These are phyloP conservation scores for Trichoderma erinaceum DNA, from an alignment of 495 filamentous ascomycete species.

Conservation along the genomic window DNA sequence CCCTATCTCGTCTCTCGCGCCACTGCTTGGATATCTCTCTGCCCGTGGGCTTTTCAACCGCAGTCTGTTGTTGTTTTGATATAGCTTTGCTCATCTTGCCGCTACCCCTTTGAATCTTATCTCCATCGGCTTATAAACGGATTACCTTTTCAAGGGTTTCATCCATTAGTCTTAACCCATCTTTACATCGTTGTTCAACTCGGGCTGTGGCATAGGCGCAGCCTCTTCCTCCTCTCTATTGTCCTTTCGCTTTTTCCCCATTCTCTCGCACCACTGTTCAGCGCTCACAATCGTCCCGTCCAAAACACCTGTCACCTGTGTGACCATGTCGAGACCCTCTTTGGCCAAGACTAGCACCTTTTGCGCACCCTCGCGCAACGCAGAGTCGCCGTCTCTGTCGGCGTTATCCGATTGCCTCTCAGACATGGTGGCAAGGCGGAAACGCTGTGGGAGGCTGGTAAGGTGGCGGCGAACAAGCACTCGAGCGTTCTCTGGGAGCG, in stretches of 20 bases:
- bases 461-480: slow-evolving; percentile 72
- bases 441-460: slow-evolving; percentile 69
- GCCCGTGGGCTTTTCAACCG: neutral
- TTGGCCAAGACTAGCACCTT: slow-evolving; percentile 73
- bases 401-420: slow-evolving; percentile 29
- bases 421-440: slow-evolving; percentile 48
- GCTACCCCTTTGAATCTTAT: neutral
- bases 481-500: slow-evolving; percentile 76
- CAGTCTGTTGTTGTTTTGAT: neutral
- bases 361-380: slow-evolving; percentile 49
- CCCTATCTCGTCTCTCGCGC: neutral
- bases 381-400: slow-evolving; percentile 28
- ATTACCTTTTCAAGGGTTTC: neutral
- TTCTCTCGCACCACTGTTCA: slow-evolving; percentile 75
- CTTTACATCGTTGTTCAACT: neutral
- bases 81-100: neutral
- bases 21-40: neutral
- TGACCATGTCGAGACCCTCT: slow-evolving; percentile 85
- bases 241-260: slow-evolving; percentile 52
- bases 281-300: slow-evolving; percentile 80
- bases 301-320: slow-evolving; percentile 72
- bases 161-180: neutral
- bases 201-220: neutral
- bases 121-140: neutral
- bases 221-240: slow-evolving; percentile 21